phyloP scores from a whole-genome alignment of 805 yeast genomes.

The Yarrowia hollandica region DNA sequence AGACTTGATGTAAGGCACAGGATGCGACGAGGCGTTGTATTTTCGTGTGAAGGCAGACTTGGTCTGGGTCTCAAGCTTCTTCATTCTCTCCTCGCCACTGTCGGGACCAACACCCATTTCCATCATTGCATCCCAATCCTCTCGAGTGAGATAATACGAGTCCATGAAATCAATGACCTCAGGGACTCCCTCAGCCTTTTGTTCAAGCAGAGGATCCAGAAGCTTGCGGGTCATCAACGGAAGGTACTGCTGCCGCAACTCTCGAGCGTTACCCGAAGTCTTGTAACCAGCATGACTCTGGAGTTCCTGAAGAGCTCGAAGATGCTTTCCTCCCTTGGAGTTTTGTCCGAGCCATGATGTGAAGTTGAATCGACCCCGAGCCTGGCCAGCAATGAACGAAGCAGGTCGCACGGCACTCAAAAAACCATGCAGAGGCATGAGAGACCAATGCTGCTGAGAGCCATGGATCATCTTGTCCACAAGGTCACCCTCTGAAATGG shows the following conservation, averaged over 20 bases:
- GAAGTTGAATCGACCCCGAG: slow-evolving; percentile 70
- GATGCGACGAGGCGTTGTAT: slow-evolving; percentile 76
- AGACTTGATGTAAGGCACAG: slow-evolving; percentile 72
- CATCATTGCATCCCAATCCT: slow-evolving; percentile 87
- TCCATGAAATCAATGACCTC: slow-evolving; percentile 76
- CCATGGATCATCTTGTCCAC: slow-evolving; percentile 82
- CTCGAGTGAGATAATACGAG: slow-evolving; percentile 78
- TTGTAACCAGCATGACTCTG: slow-evolving; percentile 83
- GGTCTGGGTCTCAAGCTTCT: slow-evolving; percentile 70
- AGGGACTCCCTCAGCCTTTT: slow-evolving; percentile 63
- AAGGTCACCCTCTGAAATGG: slow-evolving; percentile 80
- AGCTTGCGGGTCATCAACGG: slow-evolving; percentile 62
- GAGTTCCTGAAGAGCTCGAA: slow-evolving; percentile 77
- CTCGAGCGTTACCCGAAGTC: slow-evolving; percentile 72
- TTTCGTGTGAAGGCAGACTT: slow-evolving; percentile 85
- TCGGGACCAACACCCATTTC: slow-evolving; percentile 74
- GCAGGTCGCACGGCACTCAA: slow-evolving; percentile 83
- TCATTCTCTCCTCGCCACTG: slow-evolving; percentile 49
- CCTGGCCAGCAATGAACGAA: slow-evolving; percentile 57
- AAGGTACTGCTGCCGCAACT: slow-evolving; percentile 73
- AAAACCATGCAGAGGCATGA: slow-evolving; percentile 87
- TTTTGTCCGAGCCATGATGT: slow-evolving; percentile 88
- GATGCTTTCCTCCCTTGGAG: slow-evolving; percentile 76
- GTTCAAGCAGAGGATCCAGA: slow-evolving; percentile 55
- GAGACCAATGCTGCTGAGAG: slow-evolving; percentile 90